phyloP scores from a whole-genome alignment of 805 yeast species.

The Saccharomycopsis guyanensis region DNA sequence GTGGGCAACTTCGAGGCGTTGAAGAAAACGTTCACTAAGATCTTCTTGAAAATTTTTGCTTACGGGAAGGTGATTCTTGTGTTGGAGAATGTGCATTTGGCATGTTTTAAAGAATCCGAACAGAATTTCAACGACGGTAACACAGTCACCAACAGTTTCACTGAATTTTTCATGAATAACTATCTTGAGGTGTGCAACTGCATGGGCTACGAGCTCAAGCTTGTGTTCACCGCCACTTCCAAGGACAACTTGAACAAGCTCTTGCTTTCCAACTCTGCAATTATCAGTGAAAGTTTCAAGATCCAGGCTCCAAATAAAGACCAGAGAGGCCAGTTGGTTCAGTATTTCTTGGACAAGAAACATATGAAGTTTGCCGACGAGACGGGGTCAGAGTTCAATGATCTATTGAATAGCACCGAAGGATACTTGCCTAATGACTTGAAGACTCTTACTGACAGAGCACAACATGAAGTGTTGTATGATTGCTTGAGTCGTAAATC shows the following conservation, averaged over 20 bases:
- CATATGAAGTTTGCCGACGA: slow-evolving; percentile 31
- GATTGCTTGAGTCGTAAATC: slow-evolving; percentile 2
- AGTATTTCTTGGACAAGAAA: slow-evolving; percentile 32
- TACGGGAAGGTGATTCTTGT: slow-evolving; percentile 67
- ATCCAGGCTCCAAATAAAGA: slow-evolving; percentile 64
- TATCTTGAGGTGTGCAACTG: slow-evolving; percentile 32
- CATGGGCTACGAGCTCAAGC: slow-evolving; percentile 32
- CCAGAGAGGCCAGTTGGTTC: slow-evolving; percentile 43
- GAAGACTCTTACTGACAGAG: slow-evolving; percentile 61
- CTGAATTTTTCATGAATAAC: slow-evolving; percentile 49
- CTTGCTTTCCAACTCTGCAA: slow-evolving; percentile 53
- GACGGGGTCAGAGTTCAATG: slow-evolving; percentile 29
- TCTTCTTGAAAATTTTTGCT: slow-evolving; percentile 50
- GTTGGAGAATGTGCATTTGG: slow-evolving; percentile 69
- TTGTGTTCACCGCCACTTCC: slow-evolving; percentile 57
- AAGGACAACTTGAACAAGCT: slow-evolving; percentile 57
- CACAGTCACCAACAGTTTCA: slow-evolving; percentile 54
- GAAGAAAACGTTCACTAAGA: slow-evolving; percentile 36
- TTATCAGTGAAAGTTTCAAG: slow-evolving; percentile 54
- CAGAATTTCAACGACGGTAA: slow-evolving; percentile 35
- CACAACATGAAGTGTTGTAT: slow-evolving; percentile 41
- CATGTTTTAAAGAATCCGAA: slow-evolving; percentile 59
- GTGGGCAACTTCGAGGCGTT: slow-evolving; percentile 33
- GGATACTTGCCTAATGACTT: slow-evolving; percentile 86
- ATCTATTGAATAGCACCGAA: slow-evolving; percentile 65